Evolutionary conservation across 768 basidiomycete genomes (phyloP), one percentile per base, ranked within the genome.

Genomic region (Chiua virens): DNA sequence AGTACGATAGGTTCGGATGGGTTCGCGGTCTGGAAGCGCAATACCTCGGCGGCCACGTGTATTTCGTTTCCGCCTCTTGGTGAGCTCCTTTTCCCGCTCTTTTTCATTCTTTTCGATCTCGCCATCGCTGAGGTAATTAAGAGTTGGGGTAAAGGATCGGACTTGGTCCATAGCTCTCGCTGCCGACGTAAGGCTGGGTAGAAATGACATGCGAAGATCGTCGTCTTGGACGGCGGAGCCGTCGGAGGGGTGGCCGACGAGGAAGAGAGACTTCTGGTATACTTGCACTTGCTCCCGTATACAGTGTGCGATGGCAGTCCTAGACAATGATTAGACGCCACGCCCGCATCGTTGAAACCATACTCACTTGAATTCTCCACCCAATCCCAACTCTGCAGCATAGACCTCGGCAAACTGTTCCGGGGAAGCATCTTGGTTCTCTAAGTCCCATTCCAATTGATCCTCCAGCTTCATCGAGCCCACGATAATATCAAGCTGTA

Each of bases 381-480:
- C 80, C 22, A 99, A 72, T 5, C 97, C 97, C 21, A 99, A 73
- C 57, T 99, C 97, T 20, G 82, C 80, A 2, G 84, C 75, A 65
- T 97, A 96, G 1, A 86, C 78, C 55, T 89, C 87, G 8, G 97
- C 92, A 68, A 98, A 98, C 22, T 87, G 85, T 70, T 99, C 97
- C 1, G 96, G 95, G 1, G 87, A 87, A 4, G 90, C 87, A 41
- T 79, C 76, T 20, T 75, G 71, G 49, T 89, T 92, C 58, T 87
- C 87, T 34, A 98, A 70, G 67, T 99, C 96, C 97, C 97, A 99
- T 66, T 98, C 97, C 63, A 98, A 96, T 63, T 94, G 89, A 70
- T 99, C 97, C 49, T 92, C 89, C 21, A 99, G 79, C 68, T 95
- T 94, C 74, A 94, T 83, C 8, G 87, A 84, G 21, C 92, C 96